Base-by-base conservation (phyloP, 2,329 filamentous ascomycete species). In the Botrytis byssoidea region DNA sequence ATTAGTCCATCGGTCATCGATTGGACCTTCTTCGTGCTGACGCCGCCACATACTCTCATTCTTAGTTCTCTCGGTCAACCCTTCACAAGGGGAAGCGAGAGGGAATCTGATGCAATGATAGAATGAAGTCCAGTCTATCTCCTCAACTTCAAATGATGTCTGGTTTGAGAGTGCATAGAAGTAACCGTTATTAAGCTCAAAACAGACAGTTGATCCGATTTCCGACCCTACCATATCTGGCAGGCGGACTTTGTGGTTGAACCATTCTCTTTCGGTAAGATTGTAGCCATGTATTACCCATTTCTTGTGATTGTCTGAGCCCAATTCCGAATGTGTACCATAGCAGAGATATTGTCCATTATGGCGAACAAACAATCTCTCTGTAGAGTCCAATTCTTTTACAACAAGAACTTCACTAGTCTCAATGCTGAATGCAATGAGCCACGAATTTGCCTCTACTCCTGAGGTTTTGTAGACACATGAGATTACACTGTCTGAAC, bases 1-100 rank as follows among this genome's bases (percentile, higher is more conserved):
- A 73, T 89, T 88, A 0, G 88, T 91, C 92, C 92, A 95, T 4
- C 91, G 87, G 77, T 94, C 90, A 76, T 94, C 91, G 25, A 94
- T 89, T 0, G 91, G 88, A 0, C 92, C 92, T 80, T 94, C 92
- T 42, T 83, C 83, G 77, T 93, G 90, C 68, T 91, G 85, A 25
- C 92, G 87, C 12, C 92, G 85, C 87, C 90, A 93, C 63, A 91
- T 85, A 32, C 83, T 82, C 61, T 81, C 78, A 72, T 85, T 85
- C n/a, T 83, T 82, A 75, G 83, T 83, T 51, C 81, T 80, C 75
- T 86, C 82, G n/a, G 85, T 76, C 12, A 78, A 80, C 1, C 80
- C 80, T 14, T 80, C 78, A 42, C 82, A 81, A n/a, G 85, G 84
- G 3, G 83, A 80, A 46, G 84, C 78, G 18, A 93, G 83, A 1